Evolutionary conservation across 2,329 filamentous ascomycete genomes (phyloP).

Genomic region (Talaromyces albobiverticillius): DNA sequence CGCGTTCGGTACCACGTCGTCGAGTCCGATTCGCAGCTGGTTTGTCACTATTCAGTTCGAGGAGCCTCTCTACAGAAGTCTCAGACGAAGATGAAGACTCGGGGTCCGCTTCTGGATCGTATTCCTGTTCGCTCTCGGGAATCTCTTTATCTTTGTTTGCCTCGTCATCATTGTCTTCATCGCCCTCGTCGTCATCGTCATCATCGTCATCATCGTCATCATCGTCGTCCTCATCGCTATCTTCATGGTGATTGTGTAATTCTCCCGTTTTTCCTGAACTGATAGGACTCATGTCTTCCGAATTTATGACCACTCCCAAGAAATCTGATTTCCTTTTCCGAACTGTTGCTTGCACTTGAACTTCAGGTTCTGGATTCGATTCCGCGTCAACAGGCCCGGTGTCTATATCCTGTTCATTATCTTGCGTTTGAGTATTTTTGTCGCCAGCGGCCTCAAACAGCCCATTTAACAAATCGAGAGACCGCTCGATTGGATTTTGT

Average conservation of each 20-base stretch:
- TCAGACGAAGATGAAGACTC: neutral
- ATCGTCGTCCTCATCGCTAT: neutral
- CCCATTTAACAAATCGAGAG: constrained; percentile 18
- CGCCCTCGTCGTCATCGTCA: neutral
- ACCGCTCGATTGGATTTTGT: constrained; percentile 18
- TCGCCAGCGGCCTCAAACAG: neutral
- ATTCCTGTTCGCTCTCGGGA: neutral
- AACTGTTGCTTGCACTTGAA: too few species aligned
- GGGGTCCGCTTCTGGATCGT: neutral
- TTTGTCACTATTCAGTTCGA: neutral
- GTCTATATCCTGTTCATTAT: too few species aligned
- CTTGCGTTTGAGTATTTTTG: neutral
- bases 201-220: neutral
- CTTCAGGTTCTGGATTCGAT: too few species aligned
- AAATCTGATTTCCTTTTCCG: too few species aligned
- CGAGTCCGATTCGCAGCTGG: neutral
- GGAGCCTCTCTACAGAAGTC: neutral
- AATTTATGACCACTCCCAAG: too few species aligned
- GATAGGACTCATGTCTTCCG: too few species aligned
- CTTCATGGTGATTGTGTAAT: neutral
- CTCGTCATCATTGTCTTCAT: neutral
- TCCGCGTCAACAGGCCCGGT: too few species aligned
- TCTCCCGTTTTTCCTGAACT: too few species aligned
- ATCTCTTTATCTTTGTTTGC: neutral
- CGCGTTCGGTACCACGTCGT: neutral